These are phyloP conservation scores for Trypanosoma rangeli DNA, from an alignment of 208 protist species.

Conservation along the genomic window DNA sequence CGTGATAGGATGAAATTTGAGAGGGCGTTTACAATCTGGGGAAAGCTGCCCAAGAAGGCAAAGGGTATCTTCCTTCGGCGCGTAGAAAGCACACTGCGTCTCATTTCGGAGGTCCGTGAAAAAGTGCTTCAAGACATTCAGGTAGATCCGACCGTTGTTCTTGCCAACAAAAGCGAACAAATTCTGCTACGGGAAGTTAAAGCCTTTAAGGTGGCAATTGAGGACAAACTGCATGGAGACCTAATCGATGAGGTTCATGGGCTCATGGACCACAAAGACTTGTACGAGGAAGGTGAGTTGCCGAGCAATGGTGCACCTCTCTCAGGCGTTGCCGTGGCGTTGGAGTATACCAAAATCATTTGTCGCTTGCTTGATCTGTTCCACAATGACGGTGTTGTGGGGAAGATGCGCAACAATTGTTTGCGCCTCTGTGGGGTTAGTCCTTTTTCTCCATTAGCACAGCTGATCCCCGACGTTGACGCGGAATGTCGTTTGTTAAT, in stretches of 20 bases:
- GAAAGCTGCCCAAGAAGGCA: slow-evolving; percentile 47
- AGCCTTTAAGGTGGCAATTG: slow-evolving; percentile 43
- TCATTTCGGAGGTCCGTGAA: slow-evolving; percentile 6
- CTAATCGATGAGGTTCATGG: slow-evolving; percentile 82
- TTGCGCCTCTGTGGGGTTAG: slow-evolving; percentile 84
- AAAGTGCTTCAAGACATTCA: slow-evolving; percentile 43
- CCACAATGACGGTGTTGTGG: slow-evolving; percentile 62
- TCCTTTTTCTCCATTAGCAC: slow-evolving; percentile 78
- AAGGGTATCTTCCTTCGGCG: slow-evolving; percentile 33
- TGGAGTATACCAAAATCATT: slow-evolving; percentile 83
- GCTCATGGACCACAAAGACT: slow-evolving; percentile 52
- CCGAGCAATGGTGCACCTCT: slow-evolving; percentile 23
- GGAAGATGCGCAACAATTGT: slow-evolving; percentile 84
- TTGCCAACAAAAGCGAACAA: slow-evolving; percentile 70
- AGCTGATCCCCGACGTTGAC: slow-evolving; percentile 42
- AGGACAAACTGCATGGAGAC: slow-evolving; percentile 56
- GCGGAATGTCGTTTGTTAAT: slow-evolving; percentile 33
- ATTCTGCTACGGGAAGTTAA: slow-evolving; percentile 37
- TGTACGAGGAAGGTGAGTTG: slow-evolving; percentile 57
- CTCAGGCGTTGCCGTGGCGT: slow-evolving; percentile 48
- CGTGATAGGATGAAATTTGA: slow-evolving; percentile 34
- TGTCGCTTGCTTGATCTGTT: slow-evolving; percentile 72
- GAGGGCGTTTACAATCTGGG: slow-evolving; percentile 48
- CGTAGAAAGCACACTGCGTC: slow-evolving; percentile 24
- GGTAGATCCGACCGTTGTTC: slow-evolving; percentile 56